Evolutionary conservation across 305 asterid genomes (phyloP).

Genomic region (Solanum chacoense): DNA sequence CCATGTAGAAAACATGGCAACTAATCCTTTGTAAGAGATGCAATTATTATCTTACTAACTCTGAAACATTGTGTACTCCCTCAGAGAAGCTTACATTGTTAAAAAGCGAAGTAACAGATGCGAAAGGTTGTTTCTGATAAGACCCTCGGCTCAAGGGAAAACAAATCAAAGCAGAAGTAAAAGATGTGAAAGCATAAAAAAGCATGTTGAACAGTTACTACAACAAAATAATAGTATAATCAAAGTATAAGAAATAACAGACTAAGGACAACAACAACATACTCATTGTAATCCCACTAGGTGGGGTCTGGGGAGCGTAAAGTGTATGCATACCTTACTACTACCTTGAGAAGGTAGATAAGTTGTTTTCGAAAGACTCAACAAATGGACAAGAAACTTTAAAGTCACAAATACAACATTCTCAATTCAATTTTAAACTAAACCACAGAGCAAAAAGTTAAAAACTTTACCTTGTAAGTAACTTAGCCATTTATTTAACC

Average conservation of each 20-base stretch:
- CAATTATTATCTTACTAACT: too few species aligned
- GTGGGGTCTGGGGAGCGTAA: too few species aligned
- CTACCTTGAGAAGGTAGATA: not conserved
- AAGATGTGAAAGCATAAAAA: not conserved
- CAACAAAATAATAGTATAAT: not conserved
- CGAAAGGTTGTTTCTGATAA: not conserved
- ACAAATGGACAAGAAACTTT: not conserved
- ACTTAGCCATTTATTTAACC: constrained; percentile 90
- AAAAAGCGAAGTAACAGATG: fast-evolving
- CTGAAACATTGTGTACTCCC: too few species aligned
- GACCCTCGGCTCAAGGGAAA: not conserved
- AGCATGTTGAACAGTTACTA: too few species aligned
- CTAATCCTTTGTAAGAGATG: too few species aligned
- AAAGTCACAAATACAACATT: not conserved
- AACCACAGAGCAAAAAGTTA: not conserved
- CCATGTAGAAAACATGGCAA: too few species aligned
- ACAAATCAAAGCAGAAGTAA: not conserved
- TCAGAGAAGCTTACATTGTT: too few species aligned
- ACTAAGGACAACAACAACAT: not conserved
- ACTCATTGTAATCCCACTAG: too few species aligned
- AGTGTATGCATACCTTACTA: too few species aligned
- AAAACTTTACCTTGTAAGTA: constrained; percentile 54
- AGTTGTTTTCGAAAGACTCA: too few species aligned
- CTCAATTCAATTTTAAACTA: not conserved
- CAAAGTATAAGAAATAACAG: not conserved